Conservation (phyloP, 768 basidiomycete genomes). For the Strobilomyces confusus region DNA sequence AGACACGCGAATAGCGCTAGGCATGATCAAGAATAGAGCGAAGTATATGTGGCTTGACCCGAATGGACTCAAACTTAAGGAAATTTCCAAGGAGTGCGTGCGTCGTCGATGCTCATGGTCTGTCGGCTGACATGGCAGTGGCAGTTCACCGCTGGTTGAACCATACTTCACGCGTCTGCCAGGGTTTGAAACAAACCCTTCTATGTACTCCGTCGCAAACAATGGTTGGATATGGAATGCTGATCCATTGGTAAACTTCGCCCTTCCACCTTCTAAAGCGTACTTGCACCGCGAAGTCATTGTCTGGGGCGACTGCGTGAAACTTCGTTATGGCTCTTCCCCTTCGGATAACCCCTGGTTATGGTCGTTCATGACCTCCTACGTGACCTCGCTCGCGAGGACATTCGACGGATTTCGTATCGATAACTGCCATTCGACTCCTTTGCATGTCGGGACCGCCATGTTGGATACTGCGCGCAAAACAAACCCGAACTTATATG, state of each 20-base stretch:
- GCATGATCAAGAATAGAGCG: conserved; percentile 69
- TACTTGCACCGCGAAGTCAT: conserved; percentile 96
- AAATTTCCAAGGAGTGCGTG: conserved; percentile 70
- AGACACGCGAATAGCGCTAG: conserved; percentile 71
- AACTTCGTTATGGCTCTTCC: conserved; percentile 85
- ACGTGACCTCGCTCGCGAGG: conserved; percentile 74
- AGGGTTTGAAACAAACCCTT: conserved; percentile 47
- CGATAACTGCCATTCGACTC: conserved; percentile 98
- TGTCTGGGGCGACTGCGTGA: conserved; percentile 97
- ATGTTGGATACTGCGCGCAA: conserved; percentile 90
- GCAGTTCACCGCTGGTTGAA: conserved; percentile 82
- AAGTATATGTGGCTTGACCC: conserved; percentile 79
- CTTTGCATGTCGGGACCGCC: conserved; percentile 90
- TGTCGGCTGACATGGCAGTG: conserved; percentile 6
- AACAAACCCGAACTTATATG: conserved; percentile 88
- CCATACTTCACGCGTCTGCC: conserved; percentile 86
- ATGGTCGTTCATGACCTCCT: conserved; percentile 86
- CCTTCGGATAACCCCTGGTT: conserved; percentile 88
- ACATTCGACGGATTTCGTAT: conserved; percentile 95
- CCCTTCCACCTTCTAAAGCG: conserved; percentile 85
- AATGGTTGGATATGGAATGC: conserved; percentile 99
- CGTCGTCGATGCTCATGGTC: background rate
- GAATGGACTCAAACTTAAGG: conserved; percentile 79
- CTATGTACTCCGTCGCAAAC: conserved; percentile 81
- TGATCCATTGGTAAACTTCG: conserved; percentile 92